Conservation (phyloP, 768 basidiomycete genomes). For the Lepiota venenata region DNA sequence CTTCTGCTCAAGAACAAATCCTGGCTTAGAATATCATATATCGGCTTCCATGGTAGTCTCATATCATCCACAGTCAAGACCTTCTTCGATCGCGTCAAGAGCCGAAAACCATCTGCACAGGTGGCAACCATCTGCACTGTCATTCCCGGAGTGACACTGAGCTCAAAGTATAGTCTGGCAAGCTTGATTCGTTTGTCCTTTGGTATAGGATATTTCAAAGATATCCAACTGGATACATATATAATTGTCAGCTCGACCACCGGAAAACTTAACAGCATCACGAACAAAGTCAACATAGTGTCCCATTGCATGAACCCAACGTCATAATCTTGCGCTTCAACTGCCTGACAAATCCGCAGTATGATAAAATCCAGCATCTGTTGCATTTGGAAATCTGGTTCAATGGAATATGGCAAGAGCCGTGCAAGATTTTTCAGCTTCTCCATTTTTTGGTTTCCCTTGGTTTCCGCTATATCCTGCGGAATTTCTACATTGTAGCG, state of each 20-base stretch:
- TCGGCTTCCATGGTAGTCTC: slow-evolving; percentile 79
- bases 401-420: slow-evolving; percentile 74
- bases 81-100: slow-evolving; percentile 63
- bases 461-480: slow-evolving; percentile 24
- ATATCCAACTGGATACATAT: slow-evolving; percentile 50
- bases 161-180: slow-evolving; percentile 75
- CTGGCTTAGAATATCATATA: slow-evolving; percentile 64
- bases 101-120: slow-evolving; percentile 59
- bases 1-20: slow-evolving; percentile 76
- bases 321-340: slow-evolving; percentile 81
- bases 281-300: slow-evolving; percentile 69
- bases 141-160: slow-evolving; percentile 76
- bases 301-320: slow-evolving; percentile 81
- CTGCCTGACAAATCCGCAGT: slow-evolving; percentile 63
- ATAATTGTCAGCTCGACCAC: not conserved
- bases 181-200: slow-evolving; percentile 72
- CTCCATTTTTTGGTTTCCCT: slow-evolving; percentile 45
- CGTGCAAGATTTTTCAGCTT: slow-evolving; percentile 63
- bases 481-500: slow-evolving; percentile 18
- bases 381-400: slow-evolving; percentile 74
- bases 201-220: slow-evolving; percentile 85
- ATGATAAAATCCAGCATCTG: slow-evolving; percentile 72
- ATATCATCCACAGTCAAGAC: slow-evolving; percentile 76
- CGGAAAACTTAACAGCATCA: slow-evolving; percentile 16
- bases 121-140: slow-evolving; percentile 63